Evolutionary conservation across 2,329 filamentous ascomycete species (phyloP).

Genomic region (Juglanconis oblonga): DNA sequence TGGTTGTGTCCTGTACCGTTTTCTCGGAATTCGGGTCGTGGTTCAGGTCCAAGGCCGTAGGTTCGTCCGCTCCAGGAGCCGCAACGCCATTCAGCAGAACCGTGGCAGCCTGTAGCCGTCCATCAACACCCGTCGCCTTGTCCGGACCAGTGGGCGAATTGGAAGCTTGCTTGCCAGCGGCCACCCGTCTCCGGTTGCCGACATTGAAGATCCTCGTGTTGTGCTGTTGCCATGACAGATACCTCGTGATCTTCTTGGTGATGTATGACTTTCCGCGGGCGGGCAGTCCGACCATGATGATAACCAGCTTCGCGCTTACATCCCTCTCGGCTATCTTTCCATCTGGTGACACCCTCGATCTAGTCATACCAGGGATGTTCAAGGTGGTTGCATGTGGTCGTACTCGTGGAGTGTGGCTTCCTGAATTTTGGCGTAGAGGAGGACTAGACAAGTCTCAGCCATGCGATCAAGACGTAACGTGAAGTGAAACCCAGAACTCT

Average conservation of each 20-base stretch:
- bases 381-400: slow-evolving; percentile 87
- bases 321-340: slow-evolving; percentile 91
- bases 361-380: slow-evolving; percentile 94
- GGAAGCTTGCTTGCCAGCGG: slow-evolving; percentile 51
- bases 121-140: slow-evolving; percentile 32
- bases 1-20: slow-evolving; percentile 14
- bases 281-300: slow-evolving; percentile 96
- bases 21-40: slow-evolving; percentile 10
- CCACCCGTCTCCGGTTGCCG: slow-evolving; percentile 81
- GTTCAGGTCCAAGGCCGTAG: slow-evolving; percentile 38
- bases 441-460: slow-evolving; percentile 42
- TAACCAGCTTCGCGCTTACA: slow-evolving; percentile 93
- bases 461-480: slow-evolving; percentile 21
- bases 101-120: slow-evolving; percentile 51
- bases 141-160: slow-evolving; percentile 31
- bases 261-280: slow-evolving; percentile 98
- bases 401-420: slow-evolving; percentile 72
- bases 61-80: slow-evolving; percentile 36
- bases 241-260: slow-evolving; percentile 94
- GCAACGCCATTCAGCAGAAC: slow-evolving; percentile 56
- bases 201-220: slow-evolving; percentile 97
- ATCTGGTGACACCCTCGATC: slow-evolving; percentile 92
- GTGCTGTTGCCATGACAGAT: slow-evolving; percentile 96
- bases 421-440: slow-evolving; percentile 70
- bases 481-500: slow-evolving; percentile 5